These are phyloP conservation scores for Chalciporus piperatus DNA, from an alignment of 768 basidiomycete genomes.

Conservation along the genomic window DNA sequence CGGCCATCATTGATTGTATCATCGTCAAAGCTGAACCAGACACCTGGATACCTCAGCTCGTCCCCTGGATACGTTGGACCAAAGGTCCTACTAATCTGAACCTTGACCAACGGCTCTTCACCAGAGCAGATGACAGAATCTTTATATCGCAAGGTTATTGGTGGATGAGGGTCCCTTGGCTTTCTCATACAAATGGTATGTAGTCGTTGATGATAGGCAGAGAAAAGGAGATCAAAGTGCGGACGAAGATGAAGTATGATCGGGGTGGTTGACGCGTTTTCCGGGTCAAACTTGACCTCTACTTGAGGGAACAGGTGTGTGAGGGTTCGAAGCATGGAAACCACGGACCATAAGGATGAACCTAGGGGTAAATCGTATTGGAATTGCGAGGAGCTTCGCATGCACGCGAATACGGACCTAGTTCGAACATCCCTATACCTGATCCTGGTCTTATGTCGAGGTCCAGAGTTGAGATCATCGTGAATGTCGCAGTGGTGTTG, in stretches of 20 bases:
- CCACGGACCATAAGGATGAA: conserved; percentile 72
- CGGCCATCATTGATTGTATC: conserved; percentile 57
- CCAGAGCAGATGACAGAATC: conserved; percentile 59
- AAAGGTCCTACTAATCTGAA: conserved; percentile 68
- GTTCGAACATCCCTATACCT: conserved; percentile 75
- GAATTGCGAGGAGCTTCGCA: not conserved
- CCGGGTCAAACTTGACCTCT: conserved; percentile 80
- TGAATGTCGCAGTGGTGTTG: not conserved
- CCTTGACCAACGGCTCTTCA: conserved; percentile 57
- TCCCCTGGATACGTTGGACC: conserved; percentile 83
- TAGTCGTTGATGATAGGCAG: conserved; percentile 72
- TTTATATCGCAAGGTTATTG: conserved; percentile 67
- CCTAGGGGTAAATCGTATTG: conserved; percentile 40
- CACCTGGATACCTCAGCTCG: conserved; percentile 75
- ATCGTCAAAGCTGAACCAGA: conserved; percentile 83
- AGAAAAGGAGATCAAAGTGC: conserved; percentile 83
- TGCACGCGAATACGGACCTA: conserved; percentile 43
- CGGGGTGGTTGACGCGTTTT: conserved; percentile 65
- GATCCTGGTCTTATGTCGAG: conserved; percentile 73
- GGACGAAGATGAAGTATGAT: conserved; percentile 77
- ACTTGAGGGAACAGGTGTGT: conserved; percentile 76
- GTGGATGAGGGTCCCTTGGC: conserved; percentile 64
- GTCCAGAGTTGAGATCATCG: conserved; percentile 69
- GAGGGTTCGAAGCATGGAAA: conserved; percentile 63
- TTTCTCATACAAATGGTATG: conserved; percentile 74